Base-by-base conservation (phyloP, 2,329 filamentous ascomycete species). In the Thermomyces lanuginosus region DNA sequence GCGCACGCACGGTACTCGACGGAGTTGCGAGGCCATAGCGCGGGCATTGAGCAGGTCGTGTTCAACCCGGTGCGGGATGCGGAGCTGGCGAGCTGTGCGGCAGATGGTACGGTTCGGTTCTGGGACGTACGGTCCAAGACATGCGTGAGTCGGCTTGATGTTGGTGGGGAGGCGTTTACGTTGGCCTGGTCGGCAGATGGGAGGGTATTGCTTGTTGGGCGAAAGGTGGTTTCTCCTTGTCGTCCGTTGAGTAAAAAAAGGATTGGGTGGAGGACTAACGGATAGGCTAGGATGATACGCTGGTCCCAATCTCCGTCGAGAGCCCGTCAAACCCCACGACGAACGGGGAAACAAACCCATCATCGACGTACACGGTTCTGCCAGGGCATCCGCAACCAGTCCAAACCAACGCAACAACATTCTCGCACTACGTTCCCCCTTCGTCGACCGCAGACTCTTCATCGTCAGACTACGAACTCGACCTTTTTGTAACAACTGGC, bases 41-140 rank as follows among this genome's bases (percentile, higher is more conserved):
- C 53, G 9, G 55, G 48, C 2, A 54, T 63, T 12, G 60, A 63
- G 39, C 58, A 61, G 27, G 58, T 62, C 8, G 38, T 58, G 7
- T 63, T 61, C 37, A 62, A 63, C 31, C 60, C 60, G 2, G 55
- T 56, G 2, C 52, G 55, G 21, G 60, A 63, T 35, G 56, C 58
- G 4, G 60, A 63, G 36, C 40, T 63, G 17, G 60, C 60, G 4
- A 63, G 58, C 28, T 62, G 58, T 36, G 59, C 58, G 1, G 54
- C 49, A 1, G 60, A 63, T 41, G 60, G 60, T 2, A 61, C 58
- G 2, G 58, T 62, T 24, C 51, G 58, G 21, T 56, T 63, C 34
- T 63, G 60, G 60, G 60, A 63, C 40, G 60, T 62, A 13, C 51
- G 60, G 22, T 57, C 54, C 8, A 62, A 62, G 40, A 54, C 45